Base-by-base conservation (phyloP, 2,329 filamentous ascomycete species). In the Mycosphaerella sp. region DNA sequence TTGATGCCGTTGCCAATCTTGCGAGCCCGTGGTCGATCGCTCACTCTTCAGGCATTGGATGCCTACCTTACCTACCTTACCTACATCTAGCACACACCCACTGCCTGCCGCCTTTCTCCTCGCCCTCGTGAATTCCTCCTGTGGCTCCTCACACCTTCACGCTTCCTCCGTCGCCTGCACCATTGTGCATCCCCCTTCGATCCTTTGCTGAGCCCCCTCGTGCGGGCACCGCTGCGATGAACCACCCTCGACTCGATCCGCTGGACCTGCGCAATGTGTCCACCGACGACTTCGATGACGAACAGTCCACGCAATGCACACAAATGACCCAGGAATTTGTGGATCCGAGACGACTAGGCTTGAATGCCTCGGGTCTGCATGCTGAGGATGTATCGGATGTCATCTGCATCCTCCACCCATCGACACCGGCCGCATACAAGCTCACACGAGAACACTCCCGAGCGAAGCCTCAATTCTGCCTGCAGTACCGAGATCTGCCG, bases 351-450 rank as follows among this genome's bases (percentile, higher is more conserved):
- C 84, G 89, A 51, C 70, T 87, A 58, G 89, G 89, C 53, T 79
- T 85, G 68, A 86, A 89, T 70, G 87, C 89, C 68, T 93, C 89
- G 40, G 89, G 88, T 53, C 83, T 96, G 57, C 85, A 81, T 50
- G 85, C 91, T 62, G 81, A 87, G 60, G 91, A 95, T 69, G 81
- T 93, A 47, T 82, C 88, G 58, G 91, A 96, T 72, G 89, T 96
- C 62, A 82, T 95, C 60, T 95, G 90, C 72, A 83, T 96, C 54
- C 79, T 97, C 29, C 84, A 95, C 62, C 91, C 92, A 9, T 82
- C 82, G 60, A 88, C 89, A 2, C 77, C 82, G 39, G 80, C 81
- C 21, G 89, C 92, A 17, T 84, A 85, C 59, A 76, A 77, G 59
- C 87, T 91, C 62, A 83, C 92, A n/a, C 72, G 76, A 41, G 71